These are phyloP conservation scores for Starmerella vaccinii DNA, from an alignment of 805 yeast species.

Conservation along the genomic window DNA sequence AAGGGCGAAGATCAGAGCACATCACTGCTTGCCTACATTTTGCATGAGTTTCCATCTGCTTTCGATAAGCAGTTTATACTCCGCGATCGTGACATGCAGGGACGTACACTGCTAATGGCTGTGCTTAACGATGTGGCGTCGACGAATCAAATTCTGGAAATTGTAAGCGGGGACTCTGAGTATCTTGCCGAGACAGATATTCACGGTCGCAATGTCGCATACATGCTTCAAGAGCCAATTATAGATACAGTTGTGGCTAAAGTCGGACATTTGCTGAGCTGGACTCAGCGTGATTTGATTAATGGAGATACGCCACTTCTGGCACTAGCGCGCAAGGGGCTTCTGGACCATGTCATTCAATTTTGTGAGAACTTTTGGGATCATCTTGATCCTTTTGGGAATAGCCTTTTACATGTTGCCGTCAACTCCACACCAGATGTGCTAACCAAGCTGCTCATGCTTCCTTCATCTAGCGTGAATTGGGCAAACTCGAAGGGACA, in stretches of 20 bases:
- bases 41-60: constrained; percentile 31
- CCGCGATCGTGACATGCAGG: constrained; percentile 47
- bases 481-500: constrained; percentile 46
- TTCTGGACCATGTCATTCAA: neutral
- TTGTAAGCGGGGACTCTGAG: constrained; percentile 36
- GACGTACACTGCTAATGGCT: constrained; percentile 47
- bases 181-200: constrained; percentile 47
- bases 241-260: neutral
- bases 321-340: constrained; percentile 9
- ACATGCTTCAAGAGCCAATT: constrained; percentile 47
- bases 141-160: constrained; percentile 39
- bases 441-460: constrained; percentile 2
- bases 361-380: constrained; percentile 29
- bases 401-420: constrained; percentile 65
- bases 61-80: constrained; percentile 59
- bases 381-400: constrained; percentile 65
- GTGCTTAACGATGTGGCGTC: constrained; percentile 50
- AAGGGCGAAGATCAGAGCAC: constrained; percentile 23
- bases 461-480: constrained; percentile 44
- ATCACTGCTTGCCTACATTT: constrained; percentile 38
- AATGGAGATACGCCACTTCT: neutral
- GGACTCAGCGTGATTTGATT: neutral
- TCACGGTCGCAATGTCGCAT: constrained; percentile 56
- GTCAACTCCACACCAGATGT: constrained; percentile 34
- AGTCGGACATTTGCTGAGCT: neutral